Evolutionary conservation across 345 rosid genomes (phyloP), one percentile per base, ranked within the genome.

Genomic region (Fremontodendron californicum): DNA sequence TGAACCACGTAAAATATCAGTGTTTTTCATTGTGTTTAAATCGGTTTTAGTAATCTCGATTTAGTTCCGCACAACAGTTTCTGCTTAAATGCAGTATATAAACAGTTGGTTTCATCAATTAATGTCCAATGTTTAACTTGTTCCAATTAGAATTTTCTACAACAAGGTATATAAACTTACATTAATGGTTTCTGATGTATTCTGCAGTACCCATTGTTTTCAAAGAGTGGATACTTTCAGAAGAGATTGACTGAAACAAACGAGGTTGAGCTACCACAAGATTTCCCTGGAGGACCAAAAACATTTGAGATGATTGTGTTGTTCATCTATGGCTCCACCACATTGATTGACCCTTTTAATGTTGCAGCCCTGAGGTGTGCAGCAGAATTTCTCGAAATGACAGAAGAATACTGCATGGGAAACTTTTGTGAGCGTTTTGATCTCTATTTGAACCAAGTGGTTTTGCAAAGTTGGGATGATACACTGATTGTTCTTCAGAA

Each of bases 221-320:
- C 87, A 9, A 92, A 85, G 78, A 88, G 97, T 48, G 92, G 93
- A 84, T 92, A 86, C 86, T 88, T 92, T 78, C 88, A 84, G 80
- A 81, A 83, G 69, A 83, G 85, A 78, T 66, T 85, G 77, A 81
- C 66, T 2, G 85, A 84, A 40, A 78, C 90, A 9, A 70, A 78
- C 0, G 91, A 88, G 80, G 63, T 90, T 16, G 89, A 89, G 68
- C 84, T 92, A 49, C 91, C 89, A 11, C 78, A 48, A 33, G 81
- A 81, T 45, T 92, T 92, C 84, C 97, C 93, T 6, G 97, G 97
- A 78, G 94, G 97, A 39, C 84, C 93, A 31, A 90, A 88, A 75
- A 87, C 88, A 40, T 92, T 92, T 66, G 94, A 92, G 85, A 88
- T 76, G 89, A 88, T 92, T 64, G 80, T 78, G 8, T 79, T 92